phyloP scores from a whole-genome alignment of 2,329 filamentous ascomycete species.

The Colletotrichum gigasporum region DNA sequence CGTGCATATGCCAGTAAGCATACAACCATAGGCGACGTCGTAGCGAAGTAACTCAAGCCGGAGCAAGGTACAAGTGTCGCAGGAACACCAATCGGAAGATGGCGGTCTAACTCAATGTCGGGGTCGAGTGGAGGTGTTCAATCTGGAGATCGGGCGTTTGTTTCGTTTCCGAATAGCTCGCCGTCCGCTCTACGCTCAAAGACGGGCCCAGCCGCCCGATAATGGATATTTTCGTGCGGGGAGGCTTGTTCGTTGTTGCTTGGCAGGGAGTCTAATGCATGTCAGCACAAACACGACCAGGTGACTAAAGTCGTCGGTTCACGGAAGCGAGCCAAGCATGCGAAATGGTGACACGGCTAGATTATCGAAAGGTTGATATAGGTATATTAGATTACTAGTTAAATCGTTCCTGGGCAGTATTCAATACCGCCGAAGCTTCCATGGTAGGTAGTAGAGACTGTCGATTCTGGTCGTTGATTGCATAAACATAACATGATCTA shows the following conservation, averaged over 20 bases:
- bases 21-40: constrained; percentile 1
- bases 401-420: no score
- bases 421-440: no score
- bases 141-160: not conserved
- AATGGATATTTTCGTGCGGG: not conserved
- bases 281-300: constrained; percentile 2
- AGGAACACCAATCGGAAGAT: constrained; percentile 11
- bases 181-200: not conserved
- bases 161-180: not conserved
- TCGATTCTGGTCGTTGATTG: no score
- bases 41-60: not conserved
- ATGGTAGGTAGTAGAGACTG: no score
- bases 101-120: not conserved
- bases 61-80: no score
- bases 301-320: no score
- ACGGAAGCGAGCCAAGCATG: no score
- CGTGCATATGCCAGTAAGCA: constrained; percentile 21
- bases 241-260: not conserved
- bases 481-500: no score
- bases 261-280: not conserved
- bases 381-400: no score
- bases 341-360: no score
- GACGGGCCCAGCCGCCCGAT: not conserved
- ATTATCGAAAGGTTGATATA: no score
- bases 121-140: not conserved